A percentile compares a stretch with the other conserved stretches of the same genome.
phyloP scores from a whole-genome alignment of 2,329 filamentous ascomycete species.

The Aspergillus sp. region DNA sequence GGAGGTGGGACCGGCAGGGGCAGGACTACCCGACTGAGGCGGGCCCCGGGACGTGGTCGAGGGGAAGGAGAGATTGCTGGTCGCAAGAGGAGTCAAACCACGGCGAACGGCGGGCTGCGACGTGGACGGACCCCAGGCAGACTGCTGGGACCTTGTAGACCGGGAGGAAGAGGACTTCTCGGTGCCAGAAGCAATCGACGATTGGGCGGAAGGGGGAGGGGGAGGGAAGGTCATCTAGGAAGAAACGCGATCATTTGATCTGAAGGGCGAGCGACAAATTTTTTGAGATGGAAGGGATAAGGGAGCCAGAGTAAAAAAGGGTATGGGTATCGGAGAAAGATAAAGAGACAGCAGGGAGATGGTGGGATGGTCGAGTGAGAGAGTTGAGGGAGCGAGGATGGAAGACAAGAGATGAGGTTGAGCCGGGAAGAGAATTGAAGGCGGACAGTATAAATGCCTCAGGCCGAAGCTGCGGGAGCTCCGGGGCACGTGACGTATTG shows the following conservation, averaged over 20 bases:
- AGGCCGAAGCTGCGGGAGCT: too few species aligned
- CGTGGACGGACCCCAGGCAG: slow-evolving; percentile 48
- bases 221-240: slow-evolving; percentile 50
- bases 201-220: slow-evolving; percentile 43
- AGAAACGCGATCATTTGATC: slow-evolving; percentile 44
- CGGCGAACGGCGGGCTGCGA: slow-evolving; percentile 48
- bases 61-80: slow-evolving; percentile 37
- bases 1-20: slow-evolving; percentile 39
- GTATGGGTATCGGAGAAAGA: background rate
- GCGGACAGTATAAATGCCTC: slow-evolving; percentile 1
- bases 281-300: slow-evolving; percentile 5
- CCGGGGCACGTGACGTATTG: too few species aligned
- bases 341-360: slow-evolving; percentile 3
- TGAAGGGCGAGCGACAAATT: slow-evolving; percentile 29
- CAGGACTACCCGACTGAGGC: slow-evolving; percentile 40
- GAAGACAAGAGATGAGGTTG: background rate
- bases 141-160: slow-evolving; percentile 40
- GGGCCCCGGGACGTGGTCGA: slow-evolving; percentile 35
- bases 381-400: background rate
- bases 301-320: background rate
- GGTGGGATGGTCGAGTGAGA: slow-evolving; percentile 1
- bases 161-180: slow-evolving; percentile 39
- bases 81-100: slow-evolving; percentile 50
- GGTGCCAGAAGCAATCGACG: slow-evolving; percentile 43
- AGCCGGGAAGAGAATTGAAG: background rate